Percentiles rank a stretch among this genome's conserved stretches.
These are phyloP conservation scores for Dispira parvispora DNA, from an alignment of 192 early-diverging fungal species.

Conservation along the genomic window DNA sequence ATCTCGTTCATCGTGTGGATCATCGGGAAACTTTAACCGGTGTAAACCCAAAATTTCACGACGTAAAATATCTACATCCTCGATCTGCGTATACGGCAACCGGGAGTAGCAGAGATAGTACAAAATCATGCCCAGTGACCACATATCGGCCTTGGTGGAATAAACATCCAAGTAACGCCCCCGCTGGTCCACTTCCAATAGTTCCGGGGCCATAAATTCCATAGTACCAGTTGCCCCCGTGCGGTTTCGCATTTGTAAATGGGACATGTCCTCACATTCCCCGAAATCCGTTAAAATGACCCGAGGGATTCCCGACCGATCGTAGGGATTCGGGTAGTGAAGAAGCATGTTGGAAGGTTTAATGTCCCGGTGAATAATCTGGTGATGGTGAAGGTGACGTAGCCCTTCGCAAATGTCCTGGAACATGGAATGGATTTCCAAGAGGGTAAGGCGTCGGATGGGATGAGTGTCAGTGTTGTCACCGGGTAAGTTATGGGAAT, in stretches of 20 bases:
- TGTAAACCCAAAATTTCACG: conserved; percentile 59
- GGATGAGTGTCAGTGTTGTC: neutral
- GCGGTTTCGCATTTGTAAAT: conserved; percentile 46
- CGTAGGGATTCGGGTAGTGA: conserved; percentile 34
- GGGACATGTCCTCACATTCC: conserved; percentile 80
- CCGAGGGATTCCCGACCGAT: conserved; percentile 36
- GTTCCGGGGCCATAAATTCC: conserved; percentile 86
- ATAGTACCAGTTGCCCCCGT: conserved; percentile 90
- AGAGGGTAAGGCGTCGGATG: conserved; percentile 23
- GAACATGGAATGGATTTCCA: conserved; percentile 76
- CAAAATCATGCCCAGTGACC: conserved; percentile 86
- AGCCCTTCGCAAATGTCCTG: conserved; percentile 83
- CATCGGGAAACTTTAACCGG: conserved; percentile 6
- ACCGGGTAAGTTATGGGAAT: neutral
- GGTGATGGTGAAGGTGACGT: conserved; percentile 69
- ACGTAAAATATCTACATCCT: conserved; percentile 75
- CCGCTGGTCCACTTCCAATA: conserved; percentile 34
- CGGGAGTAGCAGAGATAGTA: conserved; percentile 79
- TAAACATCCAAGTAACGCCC: conserved; percentile 64
- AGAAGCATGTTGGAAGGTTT: conserved; percentile 88
- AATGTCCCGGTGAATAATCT: conserved; percentile 85
- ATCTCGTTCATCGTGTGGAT: neutral
- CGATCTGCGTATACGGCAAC: conserved; percentile 68
- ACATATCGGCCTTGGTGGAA: conserved; percentile 81
- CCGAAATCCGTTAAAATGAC: conserved; percentile 93